phyloP scores from a whole-genome alignment of 1,284 basidiomycete species.

The Phylloporus gajari region DNA sequence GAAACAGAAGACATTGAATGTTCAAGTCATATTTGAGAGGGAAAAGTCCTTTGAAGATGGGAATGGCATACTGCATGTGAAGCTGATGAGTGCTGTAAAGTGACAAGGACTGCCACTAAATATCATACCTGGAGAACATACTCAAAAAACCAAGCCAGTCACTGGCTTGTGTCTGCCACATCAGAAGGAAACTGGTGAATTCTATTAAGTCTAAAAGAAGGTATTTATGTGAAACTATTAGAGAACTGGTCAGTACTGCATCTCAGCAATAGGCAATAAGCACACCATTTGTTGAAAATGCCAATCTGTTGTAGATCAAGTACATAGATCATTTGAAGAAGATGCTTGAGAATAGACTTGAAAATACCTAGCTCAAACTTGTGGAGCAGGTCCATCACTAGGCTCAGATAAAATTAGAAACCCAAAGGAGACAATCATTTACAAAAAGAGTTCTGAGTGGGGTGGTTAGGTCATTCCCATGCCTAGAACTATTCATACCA shows the following conservation, averaged over 20 bases:
- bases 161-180: neutral
- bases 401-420: neutral
- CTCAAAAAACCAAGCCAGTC: neutral
- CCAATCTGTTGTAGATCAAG: neutral
- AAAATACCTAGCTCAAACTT: neutral
- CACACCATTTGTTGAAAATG: neutral
- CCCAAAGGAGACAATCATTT: no score
- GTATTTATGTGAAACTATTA: neutral
- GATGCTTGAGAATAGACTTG: neutral
- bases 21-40: neutral
- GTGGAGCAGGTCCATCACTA: neutral
- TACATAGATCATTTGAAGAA: neutral
- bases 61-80: neutral
- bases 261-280: neutral
- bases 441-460: constrained; percentile 2
- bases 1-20: neutral
- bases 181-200: neutral
- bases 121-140: neutral
- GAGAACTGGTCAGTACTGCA: no score
- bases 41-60: constrained; percentile 9
- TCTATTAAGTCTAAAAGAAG: neutral
- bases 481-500: neutral
- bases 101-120: no score
- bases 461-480: no score
- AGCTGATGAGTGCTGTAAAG: neutral